These are phyloP conservation scores for Pleodorina starrii DNA, from an alignment of 139 green algal genomes.

Conservation along the genomic window DNA sequence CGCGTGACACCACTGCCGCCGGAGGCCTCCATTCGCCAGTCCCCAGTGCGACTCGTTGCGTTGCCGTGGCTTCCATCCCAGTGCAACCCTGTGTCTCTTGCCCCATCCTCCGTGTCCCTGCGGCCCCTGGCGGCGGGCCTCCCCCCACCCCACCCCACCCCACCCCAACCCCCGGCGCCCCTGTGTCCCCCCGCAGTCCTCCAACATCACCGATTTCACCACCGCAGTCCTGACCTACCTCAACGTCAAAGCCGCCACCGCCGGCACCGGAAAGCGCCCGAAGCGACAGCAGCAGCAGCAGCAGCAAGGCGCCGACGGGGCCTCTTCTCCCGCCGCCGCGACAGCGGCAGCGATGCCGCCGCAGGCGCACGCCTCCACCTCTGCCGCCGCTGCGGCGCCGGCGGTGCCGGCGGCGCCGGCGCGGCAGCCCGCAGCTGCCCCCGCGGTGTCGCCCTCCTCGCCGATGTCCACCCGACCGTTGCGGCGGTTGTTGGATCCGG, in stretches of 20 bases:
- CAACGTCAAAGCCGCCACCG: conserved; percentile 43
- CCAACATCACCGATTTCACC: conserved; percentile 9
- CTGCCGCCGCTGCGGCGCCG: not conserved
- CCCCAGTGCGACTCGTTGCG: too few relatives aligned
- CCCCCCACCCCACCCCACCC: too few relatives aligned
- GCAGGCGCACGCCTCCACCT: not conserved
- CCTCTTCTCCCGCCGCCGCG: not conserved
- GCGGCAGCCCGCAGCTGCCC: not conserved
- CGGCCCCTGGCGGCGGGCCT: too few relatives aligned
- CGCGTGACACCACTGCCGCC: too few relatives aligned
- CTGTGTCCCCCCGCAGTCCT: too few relatives aligned
- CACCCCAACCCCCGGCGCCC: too few relatives aligned
- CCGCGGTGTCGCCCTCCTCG: not conserved
- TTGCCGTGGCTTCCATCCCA: too few relatives aligned
- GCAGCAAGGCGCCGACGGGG: too few relatives aligned
- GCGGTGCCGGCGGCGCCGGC: not conserved
- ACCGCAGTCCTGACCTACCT: conserved; percentile 38
- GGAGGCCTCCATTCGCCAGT: too few relatives aligned
- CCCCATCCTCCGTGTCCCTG: too few relatives aligned
- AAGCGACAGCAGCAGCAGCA: not conserved
- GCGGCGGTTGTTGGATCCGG: conserved; percentile 68
- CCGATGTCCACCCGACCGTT: conserved; percentile 19
- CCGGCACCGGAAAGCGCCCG: not conserved
- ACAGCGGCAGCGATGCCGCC: not conserved
- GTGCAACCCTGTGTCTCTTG: too few relatives aligned